These are phyloP conservation scores for Nepenthes gracilis DNA, from an alignment of 148 eudicot genomes.

Conservation along the genomic window DNA sequence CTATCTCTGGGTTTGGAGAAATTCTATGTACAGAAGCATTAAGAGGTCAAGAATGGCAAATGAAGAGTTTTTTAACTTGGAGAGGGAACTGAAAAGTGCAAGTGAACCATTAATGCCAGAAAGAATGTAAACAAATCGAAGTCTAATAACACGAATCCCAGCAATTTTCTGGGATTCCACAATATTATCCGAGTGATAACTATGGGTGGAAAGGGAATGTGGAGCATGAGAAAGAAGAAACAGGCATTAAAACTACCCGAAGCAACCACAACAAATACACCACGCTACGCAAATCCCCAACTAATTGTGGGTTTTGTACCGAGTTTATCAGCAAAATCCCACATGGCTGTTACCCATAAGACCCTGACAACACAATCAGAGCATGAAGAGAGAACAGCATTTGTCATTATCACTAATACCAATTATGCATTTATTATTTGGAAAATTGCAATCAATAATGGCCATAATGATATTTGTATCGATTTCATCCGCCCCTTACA, in stretches of 20 bases:
- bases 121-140: too few species aligned
- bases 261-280: conserved; percentile 3
- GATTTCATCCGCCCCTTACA: neutral
- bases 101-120: too few species aligned
- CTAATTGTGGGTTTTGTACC: conserved; percentile 14
- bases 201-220: neutral
- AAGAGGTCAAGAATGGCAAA: too few species aligned
- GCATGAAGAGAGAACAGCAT: neutral
- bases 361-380: neutral
- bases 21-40: too few species aligned
- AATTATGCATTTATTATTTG: neutral
- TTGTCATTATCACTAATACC: too few species aligned
- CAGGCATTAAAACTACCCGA: conserved; percentile 2
- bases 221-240: conserved; percentile 3
- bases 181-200: too few species aligned
- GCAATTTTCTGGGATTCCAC: neutral
- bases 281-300: conserved; percentile 18
- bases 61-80: too few species aligned
- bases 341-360: conserved; percentile 6
- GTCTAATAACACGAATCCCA: neutral
- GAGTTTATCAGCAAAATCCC: conserved; percentile 12
- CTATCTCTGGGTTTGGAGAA: too few species aligned
- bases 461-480: conserved; percentile 1
- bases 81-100: too few species aligned
- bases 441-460: neutral